A percentile compares a stretch with the other conserved stretches of the same genome.
Conservation (phyloP, 805 yeast genomes). For the Starmerella sp. region DNA sequence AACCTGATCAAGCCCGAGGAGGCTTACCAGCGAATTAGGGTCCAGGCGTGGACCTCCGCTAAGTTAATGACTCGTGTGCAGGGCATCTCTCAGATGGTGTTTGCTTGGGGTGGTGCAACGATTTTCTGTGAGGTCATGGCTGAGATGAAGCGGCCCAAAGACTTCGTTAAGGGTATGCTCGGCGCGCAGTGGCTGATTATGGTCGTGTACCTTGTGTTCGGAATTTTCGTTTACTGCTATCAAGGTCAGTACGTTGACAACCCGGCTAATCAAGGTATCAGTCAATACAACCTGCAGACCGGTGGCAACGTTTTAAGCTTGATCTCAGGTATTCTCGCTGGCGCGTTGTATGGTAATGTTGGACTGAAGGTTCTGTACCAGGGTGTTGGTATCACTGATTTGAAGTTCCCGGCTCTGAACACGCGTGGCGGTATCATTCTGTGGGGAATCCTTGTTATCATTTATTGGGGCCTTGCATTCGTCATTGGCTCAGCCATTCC, state of each 20-base stretch:
- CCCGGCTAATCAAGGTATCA: slow-evolving; percentile 36
- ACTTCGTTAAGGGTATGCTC: slow-evolving; percentile 39
- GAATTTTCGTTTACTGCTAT: slow-evolving; percentile 35
- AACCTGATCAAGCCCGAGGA: not conserved
- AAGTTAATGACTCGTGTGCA: slow-evolving; percentile 9
- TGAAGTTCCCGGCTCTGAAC: slow-evolving; percentile 29
- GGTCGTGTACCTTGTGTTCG: slow-evolving; percentile 34
- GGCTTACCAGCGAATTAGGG: not conserved
- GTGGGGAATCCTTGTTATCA: slow-evolving; percentile 32
- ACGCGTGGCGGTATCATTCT: slow-evolving; percentile 30
- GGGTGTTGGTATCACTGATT: slow-evolving; percentile 30
- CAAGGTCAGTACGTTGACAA: slow-evolving; percentile 35
- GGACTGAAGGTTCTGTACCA: slow-evolving; percentile 38
- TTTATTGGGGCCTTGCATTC: slow-evolving; percentile 38
- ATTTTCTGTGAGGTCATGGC: slow-evolving; percentile 40
- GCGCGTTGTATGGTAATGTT: slow-evolving; percentile 38
- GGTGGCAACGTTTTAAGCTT: slow-evolving; percentile 32
- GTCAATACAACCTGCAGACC: slow-evolving; percentile 28
- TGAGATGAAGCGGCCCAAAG: slow-evolving; percentile 39
- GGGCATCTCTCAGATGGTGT: slow-evolving; percentile 36
- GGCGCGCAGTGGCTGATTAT: slow-evolving; percentile 35
- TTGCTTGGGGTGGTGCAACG: slow-evolving; percentile 43
- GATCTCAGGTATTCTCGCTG: slow-evolving; percentile 36
- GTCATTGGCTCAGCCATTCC: slow-evolving; percentile 38
- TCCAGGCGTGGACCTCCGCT: slow-evolving; percentile 1